Conservation (phyloP, 768 basidiomycete genomes). For the Boletus tylopilopsis region DNA sequence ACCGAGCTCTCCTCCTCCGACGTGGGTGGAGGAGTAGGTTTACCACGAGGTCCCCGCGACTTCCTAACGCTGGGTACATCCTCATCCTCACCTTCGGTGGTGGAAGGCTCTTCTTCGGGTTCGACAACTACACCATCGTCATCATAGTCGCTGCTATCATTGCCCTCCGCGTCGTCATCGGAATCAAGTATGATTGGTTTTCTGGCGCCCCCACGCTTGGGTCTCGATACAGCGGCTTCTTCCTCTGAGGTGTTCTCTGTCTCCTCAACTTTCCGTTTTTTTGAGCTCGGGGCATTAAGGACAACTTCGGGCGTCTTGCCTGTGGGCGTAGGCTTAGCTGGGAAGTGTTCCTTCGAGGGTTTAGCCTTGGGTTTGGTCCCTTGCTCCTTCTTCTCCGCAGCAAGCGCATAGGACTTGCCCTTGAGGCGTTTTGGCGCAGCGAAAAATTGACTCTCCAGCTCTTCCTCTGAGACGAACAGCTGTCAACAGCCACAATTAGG, state of each 20-base stretch:
- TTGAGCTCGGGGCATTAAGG: conserved; percentile 34
- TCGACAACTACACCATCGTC: conserved; percentile 37
- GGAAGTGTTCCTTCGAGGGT: conserved; percentile 20
- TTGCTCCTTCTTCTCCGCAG: conserved; percentile 37
- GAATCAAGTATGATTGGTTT: conserved; percentile 44
- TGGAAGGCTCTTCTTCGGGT: conserved; percentile 25
- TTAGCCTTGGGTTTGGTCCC: conserved; percentile 1
- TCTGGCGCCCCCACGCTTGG: conserved; percentile 35
- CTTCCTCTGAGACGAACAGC: conserved; percentile 42
- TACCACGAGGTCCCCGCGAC: conserved; percentile 18
- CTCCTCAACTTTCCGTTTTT: conserved; percentile 16
- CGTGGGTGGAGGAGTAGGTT: conserved; percentile 27
- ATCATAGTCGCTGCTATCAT: conserved; percentile 30
- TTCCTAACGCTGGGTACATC: conserved; percentile 20
- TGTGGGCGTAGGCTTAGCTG: conserved; percentile 32
- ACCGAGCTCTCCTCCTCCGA: conserved; percentile 30
- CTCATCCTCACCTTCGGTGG: conserved; percentile 25
- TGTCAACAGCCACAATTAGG: background rate
- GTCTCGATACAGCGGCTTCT: conserved; percentile 35
- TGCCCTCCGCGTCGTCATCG: conserved; percentile 45
- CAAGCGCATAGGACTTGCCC: conserved; percentile 70
- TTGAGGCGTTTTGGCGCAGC: conserved; percentile 63
- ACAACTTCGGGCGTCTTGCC: conserved; percentile 56
- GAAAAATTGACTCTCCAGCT: conserved; percentile 44
- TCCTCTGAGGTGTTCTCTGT: conserved; percentile 21